phyloP scores from a whole-genome alignment of 1,284 basidiomycete genomes.

The Moesziomyces globuligerus region DNA sequence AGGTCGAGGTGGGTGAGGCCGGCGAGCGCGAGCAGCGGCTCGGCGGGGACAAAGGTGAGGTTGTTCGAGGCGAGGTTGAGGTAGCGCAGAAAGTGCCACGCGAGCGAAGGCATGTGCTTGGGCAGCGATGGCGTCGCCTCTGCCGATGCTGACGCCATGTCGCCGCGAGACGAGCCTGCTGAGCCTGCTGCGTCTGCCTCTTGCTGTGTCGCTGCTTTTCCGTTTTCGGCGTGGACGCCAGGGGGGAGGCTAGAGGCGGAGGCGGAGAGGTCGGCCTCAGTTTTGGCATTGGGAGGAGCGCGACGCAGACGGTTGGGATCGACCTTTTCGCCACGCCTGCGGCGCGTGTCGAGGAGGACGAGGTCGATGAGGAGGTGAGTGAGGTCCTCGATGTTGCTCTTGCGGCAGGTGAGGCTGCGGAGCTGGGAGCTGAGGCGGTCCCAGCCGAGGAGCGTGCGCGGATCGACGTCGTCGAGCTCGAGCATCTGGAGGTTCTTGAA shows the following conservation, averaged over 20 bases:
- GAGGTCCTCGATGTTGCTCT: constrained; percentile 84
- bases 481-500: constrained; percentile 84
- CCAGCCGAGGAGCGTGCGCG: constrained; percentile 84
- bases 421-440: constrained; percentile 79
- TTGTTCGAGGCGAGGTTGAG: constrained; percentile 83
- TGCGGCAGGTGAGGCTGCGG: constrained; percentile 77
- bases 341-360: constrained; percentile 76
- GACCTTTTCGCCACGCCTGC: constrained; percentile 37
- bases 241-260: background rate
- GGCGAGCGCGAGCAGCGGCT: constrained; percentile 71
- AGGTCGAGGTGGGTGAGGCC: constrained; percentile 67
- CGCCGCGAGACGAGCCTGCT: background rate
- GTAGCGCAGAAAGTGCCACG: constrained; percentile 82
- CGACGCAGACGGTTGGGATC: constrained; percentile 9
- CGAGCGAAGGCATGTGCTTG: constrained; percentile 73
- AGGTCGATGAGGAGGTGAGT: constrained; percentile 80
- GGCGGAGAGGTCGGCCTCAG: constrained; percentile 2
- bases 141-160: constrained; percentile 19
- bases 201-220: background rate
- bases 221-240: too few species aligned
- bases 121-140: constrained; percentile 71
- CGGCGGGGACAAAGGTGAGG: constrained; percentile 80
- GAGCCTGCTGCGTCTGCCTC: background rate
- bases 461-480: constrained; percentile 82
- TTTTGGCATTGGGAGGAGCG: too few species aligned